phyloP scores from a whole-genome alignment of 352 stramenopile genomes.

The Globisporangium carolinianum region DNA sequence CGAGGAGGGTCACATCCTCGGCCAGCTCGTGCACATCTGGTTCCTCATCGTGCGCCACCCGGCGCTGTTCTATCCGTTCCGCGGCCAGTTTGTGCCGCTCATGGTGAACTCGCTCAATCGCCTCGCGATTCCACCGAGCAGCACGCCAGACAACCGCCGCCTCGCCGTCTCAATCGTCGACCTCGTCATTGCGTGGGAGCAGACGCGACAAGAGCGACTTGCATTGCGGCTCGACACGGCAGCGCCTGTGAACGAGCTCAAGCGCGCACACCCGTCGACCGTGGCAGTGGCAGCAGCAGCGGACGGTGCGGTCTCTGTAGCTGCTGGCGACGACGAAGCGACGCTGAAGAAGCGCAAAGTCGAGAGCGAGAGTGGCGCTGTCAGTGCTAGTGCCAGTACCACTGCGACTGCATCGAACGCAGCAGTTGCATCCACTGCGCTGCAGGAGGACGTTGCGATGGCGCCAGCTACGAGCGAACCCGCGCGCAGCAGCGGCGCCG shows the following conservation, averaged over 20 bases:
- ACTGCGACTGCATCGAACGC: constrained; percentile 1
- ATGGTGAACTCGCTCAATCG: constrained; percentile 96
- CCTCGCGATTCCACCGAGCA: constrained; percentile 92
- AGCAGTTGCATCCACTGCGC: not conserved
- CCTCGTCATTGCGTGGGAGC: constrained; percentile 95
- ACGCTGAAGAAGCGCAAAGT: constrained; percentile 44
- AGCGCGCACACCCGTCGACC: constrained; percentile 8
- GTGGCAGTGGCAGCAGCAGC: not conserved
- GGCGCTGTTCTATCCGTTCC: constrained; percentile 90
- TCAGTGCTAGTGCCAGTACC: constrained; percentile 5
- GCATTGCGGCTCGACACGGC: constrained; percentile 5
- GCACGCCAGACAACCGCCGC: constrained; percentile 87
- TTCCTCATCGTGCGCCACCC: constrained; percentile 94
- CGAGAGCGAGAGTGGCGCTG: constrained; percentile 14
- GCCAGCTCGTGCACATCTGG: constrained; percentile 97
- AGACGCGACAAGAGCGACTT: constrained; percentile 73
- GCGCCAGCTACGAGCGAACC: constrained; percentile 3
- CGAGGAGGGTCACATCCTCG: constrained; percentile 94
- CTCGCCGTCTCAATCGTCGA: constrained; percentile 94
- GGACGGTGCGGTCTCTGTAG: too few relatives aligned
- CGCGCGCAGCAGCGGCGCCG: constrained; percentile 21
- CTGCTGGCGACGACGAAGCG: constrained; percentile 5
- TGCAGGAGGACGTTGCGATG: constrained; percentile 5
- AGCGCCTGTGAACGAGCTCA: constrained; percentile 10
- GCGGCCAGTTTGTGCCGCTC: constrained; percentile 91